Evolutionary conservation across 2,329 filamentous ascomycete genomes (phyloP), one percentile per base, ranked within the genome.

Genomic region (Colletotrichum viniferum): DNA sequence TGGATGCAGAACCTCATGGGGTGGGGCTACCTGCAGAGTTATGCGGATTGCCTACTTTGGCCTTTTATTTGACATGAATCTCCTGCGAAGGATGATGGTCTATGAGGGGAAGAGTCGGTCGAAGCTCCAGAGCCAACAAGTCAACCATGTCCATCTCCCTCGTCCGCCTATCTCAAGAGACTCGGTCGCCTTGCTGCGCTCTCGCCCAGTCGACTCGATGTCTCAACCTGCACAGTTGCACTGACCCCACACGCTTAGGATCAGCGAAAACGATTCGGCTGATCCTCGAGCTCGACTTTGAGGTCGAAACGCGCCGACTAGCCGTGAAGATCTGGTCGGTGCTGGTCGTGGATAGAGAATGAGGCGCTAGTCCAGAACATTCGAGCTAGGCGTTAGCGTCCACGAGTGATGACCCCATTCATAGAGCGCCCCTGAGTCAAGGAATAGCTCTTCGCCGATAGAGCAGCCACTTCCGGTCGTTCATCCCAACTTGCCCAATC

Each of bases 371-470:
- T 76, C 63, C 73, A 64, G 67, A 38, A 21, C 63, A 38, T 62
- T 68, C 52, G 56, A 36, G 28, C 36, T 43, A 52, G 13, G 26
- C 32, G 8, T 69, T 76, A 73, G 73, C 73, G 73, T 32, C 34
- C 21, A 69, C 43, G 58, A 52, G 43, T 73, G 56, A 52, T 64
- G 32, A 58, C 64, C 70, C 48, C 60, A 60, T 69, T 36, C 69
- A 58, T 32, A 58, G 60, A 58, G 58, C 69, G 28, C 73, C 73
- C 73, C 69, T 73, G 73, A 76, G 64, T 73, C 70, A 73, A 76
- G 60, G 36, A 73, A 65, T n/a, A 58, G 70, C 52, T 34, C 34
- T 18, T 73, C 56, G 64, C 63, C 56, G 62, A 75, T 61, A 63
- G 58, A 60, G 64, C 69, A 73, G 73, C 73, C 63, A 76, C 69